Evolutionary conservation across 2,329 filamentous ascomycete species (phyloP), one percentile per base, ranked within the genome.

Genomic region (Bipolaris sorokiniana): DNA sequence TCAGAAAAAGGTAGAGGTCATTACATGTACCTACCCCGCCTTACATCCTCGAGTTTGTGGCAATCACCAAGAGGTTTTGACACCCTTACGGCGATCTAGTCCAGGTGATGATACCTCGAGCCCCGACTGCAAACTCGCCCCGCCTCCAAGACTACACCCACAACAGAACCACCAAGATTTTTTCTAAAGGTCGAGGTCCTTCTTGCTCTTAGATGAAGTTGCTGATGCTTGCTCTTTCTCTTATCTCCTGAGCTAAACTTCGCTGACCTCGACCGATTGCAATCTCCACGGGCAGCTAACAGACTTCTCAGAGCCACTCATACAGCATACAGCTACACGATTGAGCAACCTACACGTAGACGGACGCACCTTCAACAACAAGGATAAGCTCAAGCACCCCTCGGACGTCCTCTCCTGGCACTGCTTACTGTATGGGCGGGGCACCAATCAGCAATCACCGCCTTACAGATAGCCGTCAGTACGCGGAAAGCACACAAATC

Each of bases 1-100:
- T 54, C 26, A 51, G 45, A 52, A 44, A 48, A 51, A 59, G 23
- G 48, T 28, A 34, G 45, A 16, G 22, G 40, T 6, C 6, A 44
- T 28, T 6, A 7, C 20, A 16, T 40, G 18, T 13, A 23, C 9
- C n/a, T 37, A 2, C 15, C 13, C 11, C 2, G n/a, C 34, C 26
- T 34, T 15, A 41, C 9, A 48, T n/a, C 15, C 3, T 20, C 28
- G 37, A n/a, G 28, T 28, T 15, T 37, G 10, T 10, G 6, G 34
- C 28, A 26, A 6, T 13, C 20, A 18, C 45, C 9, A 38, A 31
- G 22, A 31, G 42, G 38, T 42, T n/a, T 44, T 44, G 44, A 22
- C 28, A 28, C 31, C 31, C 36, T 37, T 48, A 5, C 20, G 45
- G 44, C 44, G 49, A 37, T 37, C 15, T 37, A 11, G 37, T 37